Evolutionary conservation across 352 stramenopile species (phyloP), one percentile per base, ranked within the genome.

Genomic region (Thraustotheca clavata): DNA sequence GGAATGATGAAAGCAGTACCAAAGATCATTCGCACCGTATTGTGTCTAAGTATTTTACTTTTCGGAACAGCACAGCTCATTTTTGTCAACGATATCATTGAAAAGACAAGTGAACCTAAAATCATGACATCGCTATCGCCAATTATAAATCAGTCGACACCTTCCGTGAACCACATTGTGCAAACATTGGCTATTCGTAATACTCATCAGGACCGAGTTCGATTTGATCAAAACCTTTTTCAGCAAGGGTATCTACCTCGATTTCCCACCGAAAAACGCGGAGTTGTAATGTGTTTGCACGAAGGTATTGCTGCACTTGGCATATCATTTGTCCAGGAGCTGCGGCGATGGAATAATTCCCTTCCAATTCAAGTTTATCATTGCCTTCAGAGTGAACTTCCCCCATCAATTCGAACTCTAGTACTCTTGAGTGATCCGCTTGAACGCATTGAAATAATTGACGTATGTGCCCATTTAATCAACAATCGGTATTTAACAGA

Each of bases 331-430:
- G 69, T 80, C 38, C 61, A 67, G 5, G 71, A 80, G 39, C 59
- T 79, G 14, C 69, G 71, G 8, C 71, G 66, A 33, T 49, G 75
- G 0, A 71, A 71, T 24, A 77, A 79, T 57, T 32, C 71, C 11
- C 71, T 77, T 52, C 59, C 71, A 5, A 70, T 80, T 35, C 73
- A 80, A 61, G 50, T 77, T 4, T 77, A 74, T 57, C 63, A 77
- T 27, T 71, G 74, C 40, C 49, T 71, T 1, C 59, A 67, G 16
- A 41, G 67, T 33, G 73, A 80, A 54, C 47, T 80, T 20, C 73
- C 67, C 1, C 9, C 20, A 0, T 22, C 72, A 55, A 5, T 68
- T 39, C 20, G 31, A 61, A 8, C 33, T 31, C 29, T 11, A 35
- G 9, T 35, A 12, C 49, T 74, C 26, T 33, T 79, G 34, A 62